Conservation (phyloP, 208 protist genomes). For the Borovskyia barvae region DNA sequence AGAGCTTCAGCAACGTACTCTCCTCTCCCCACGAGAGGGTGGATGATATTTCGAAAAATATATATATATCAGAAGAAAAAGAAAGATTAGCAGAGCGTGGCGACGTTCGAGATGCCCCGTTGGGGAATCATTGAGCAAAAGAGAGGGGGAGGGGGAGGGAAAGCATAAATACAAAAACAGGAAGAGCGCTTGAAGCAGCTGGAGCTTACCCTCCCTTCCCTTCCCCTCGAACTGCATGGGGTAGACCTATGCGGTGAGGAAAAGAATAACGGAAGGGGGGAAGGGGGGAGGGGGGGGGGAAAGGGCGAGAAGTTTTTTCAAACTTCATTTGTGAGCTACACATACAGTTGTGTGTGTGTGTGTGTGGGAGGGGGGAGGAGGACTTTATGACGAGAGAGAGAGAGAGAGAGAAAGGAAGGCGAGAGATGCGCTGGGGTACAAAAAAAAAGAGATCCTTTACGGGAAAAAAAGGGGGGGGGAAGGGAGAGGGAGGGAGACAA, state of each 20-base stretch:
- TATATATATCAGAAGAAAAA: not conserved
- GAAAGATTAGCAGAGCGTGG: not conserved
- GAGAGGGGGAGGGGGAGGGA: not conserved
- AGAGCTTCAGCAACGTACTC: no score
- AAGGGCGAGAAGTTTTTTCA: not conserved
- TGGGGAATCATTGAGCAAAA: not conserved
- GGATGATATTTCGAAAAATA: not conserved
- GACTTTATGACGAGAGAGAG: not conserved
- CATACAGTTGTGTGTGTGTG: not conserved
- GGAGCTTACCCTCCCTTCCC: no score
- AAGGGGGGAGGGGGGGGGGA: not conserved
- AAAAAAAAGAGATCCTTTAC: not conserved
- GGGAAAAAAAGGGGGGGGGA: not conserved
- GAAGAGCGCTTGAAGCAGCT: not conserved
- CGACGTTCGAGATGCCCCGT: not conserved
- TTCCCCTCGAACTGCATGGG: no score
- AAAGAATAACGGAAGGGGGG: not conserved
- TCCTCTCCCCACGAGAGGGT: not conserved
- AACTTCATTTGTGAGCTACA: not conserved
- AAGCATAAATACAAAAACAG: not conserved
- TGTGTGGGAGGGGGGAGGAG: no score
- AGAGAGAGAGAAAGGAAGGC: not conserved
- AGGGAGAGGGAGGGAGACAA: not conserved
- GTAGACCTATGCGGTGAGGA: not conserved
- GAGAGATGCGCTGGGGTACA: not conserved